A percentile compares a stretch with the other conserved stretches of the same genome.
phyloP scores from a whole-genome alignment of 2,329 filamentous ascomycete species.

The Fusarium staphyleae region DNA sequence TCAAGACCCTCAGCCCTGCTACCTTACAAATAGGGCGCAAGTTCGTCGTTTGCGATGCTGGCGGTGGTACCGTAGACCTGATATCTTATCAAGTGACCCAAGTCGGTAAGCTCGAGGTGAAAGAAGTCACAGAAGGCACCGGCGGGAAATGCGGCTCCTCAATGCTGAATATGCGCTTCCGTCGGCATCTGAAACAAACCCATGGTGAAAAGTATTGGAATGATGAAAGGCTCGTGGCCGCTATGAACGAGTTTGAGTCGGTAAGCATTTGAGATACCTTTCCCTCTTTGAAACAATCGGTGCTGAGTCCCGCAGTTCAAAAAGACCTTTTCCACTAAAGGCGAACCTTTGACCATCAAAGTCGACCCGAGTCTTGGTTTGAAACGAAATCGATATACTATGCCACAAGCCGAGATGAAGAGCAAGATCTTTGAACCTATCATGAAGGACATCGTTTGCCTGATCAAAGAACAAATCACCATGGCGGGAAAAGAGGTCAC shows the following conservation, averaged over 20 bases:
- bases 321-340: constrained; percentile 48
- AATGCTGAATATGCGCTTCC: constrained; percentile 58
- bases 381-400: constrained; percentile 42
- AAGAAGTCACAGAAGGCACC: constrained; percentile 57
- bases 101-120: constrained; percentile 53
- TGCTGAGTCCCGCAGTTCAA: constrained; percentile 44
- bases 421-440: constrained; percentile 57
- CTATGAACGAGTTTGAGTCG: constrained; percentile 54
- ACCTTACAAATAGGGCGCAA: constrained; percentile 54
- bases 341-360: constrained; percentile 48
- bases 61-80: constrained; percentile 62
- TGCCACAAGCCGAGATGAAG: constrained; percentile 68
- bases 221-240: constrained; percentile 50
- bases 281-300: constrained; percentile 9
- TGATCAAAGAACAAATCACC: constrained; percentile 51
- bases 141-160: constrained; percentile 59
- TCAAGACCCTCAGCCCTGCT: constrained; percentile 53
- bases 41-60: constrained; percentile 62
- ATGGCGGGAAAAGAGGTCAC: constrained; percentile 47
- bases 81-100: constrained; percentile 59
- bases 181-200: constrained; percentile 52
- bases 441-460: constrained; percentile 52
- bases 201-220: constrained; percentile 54
- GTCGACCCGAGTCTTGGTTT: constrained; percentile 46
- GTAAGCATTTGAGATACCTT: constrained; percentile 51